Evolutionary conservation across 495 filamentous ascomycete species (phyloP).

Genomic region (Penicillium bialowiezense): DNA sequence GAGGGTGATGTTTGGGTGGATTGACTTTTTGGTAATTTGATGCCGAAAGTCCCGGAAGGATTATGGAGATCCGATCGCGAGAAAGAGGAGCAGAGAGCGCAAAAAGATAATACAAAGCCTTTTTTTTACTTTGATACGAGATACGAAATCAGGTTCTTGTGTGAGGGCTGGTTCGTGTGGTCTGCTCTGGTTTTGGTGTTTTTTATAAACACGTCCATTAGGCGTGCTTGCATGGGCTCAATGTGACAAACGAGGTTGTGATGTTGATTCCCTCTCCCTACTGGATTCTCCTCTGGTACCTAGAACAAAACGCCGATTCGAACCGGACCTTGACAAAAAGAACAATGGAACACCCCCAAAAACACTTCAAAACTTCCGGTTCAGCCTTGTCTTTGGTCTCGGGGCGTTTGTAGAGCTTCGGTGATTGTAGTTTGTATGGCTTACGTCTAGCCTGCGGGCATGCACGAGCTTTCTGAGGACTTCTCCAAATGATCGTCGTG

Average conservation of each 20-base stretch:
- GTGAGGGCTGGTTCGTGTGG: constrained; percentile 27
- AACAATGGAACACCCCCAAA: constrained; percentile 27
- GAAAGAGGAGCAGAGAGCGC: constrained; percentile 31
- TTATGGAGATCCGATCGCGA: constrained; percentile 25
- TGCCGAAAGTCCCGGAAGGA: constrained; percentile 20
- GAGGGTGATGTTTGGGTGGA: constrained; percentile 21
- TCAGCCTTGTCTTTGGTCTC: constrained; percentile 17
- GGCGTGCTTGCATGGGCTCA: constrained; percentile 33
- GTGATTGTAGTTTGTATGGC: constrained; percentile 2
- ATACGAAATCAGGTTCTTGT: constrained; percentile 32
- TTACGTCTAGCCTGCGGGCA: no score
- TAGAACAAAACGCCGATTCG: constrained; percentile 17
- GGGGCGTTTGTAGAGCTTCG: constrained; percentile 8
- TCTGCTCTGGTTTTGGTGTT: constrained; percentile 34
- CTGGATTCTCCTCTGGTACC: constrained; percentile 6
- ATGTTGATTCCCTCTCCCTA: constrained; percentile 19
- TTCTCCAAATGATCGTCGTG: no score
- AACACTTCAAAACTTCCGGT: constrained; percentile 27
- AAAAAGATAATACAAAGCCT: constrained; percentile 24
- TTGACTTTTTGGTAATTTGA: constrained; percentile 15
- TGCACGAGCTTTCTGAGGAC: no score
- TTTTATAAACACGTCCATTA: constrained; percentile 30
- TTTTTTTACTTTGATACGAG: constrained; percentile 25
- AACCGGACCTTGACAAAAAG: constrained; percentile 21
- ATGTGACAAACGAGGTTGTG: constrained; percentile 37